Percentiles rank a stretch among this genome's conserved stretches.
Conservation (phyloP, 2,329 filamentous ascomycete genomes). For the Rasamsonia emersonii region DNA sequence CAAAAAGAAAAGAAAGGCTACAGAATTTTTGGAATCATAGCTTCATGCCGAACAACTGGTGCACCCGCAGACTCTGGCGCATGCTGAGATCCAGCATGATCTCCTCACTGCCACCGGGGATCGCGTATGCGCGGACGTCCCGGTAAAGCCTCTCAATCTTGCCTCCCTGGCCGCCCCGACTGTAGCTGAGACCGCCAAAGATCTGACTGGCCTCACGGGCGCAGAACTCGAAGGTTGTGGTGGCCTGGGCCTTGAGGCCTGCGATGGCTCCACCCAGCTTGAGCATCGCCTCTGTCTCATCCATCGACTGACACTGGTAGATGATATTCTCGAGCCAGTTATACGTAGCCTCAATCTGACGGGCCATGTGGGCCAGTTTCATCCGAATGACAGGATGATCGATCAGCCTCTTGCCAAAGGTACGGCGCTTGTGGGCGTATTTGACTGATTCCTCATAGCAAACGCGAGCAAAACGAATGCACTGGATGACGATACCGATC, state of each 20-base stretch:
- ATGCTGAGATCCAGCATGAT: slow-evolving; percentile 98
- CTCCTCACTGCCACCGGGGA: slow-evolving; percentile 92
- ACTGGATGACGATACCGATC: slow-evolving; percentile 98
- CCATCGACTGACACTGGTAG: slow-evolving; percentile 89
- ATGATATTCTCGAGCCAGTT: slow-evolving; percentile 94
- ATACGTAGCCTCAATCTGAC: slow-evolving; percentile 95
- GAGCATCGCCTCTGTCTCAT: slow-evolving; percentile 90
- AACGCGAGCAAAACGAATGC: slow-evolving; percentile 85
- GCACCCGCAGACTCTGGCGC: slow-evolving; percentile 78
- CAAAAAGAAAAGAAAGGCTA: too few species aligned
- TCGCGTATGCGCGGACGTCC: slow-evolving; percentile 91
- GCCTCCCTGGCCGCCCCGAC: slow-evolving; percentile 82
- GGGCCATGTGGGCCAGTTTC: slow-evolving; percentile 96
- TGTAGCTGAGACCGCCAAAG: slow-evolving; percentile 90
- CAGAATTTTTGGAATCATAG: slow-evolving; percentile 53
- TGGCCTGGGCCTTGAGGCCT: slow-evolving; percentile 85
- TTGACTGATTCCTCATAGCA: slow-evolving; percentile 96
- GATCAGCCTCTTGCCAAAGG: slow-evolving; percentile 93
- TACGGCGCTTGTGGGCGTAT: slow-evolving; percentile 93
- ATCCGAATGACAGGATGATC: slow-evolving; percentile 95
- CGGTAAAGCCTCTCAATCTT: slow-evolving; percentile 93
- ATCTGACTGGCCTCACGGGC: slow-evolving; percentile 94
- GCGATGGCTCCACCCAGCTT: slow-evolving; percentile 92
- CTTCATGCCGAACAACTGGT: slow-evolving; percentile 92
- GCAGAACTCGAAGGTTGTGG: slow-evolving; percentile 94